A percentile compares a stretch with the other conserved stretches of the same genome.
Conservation (phyloP, 139 green algal species). For the Zygnema circumcarinatum region DNA sequence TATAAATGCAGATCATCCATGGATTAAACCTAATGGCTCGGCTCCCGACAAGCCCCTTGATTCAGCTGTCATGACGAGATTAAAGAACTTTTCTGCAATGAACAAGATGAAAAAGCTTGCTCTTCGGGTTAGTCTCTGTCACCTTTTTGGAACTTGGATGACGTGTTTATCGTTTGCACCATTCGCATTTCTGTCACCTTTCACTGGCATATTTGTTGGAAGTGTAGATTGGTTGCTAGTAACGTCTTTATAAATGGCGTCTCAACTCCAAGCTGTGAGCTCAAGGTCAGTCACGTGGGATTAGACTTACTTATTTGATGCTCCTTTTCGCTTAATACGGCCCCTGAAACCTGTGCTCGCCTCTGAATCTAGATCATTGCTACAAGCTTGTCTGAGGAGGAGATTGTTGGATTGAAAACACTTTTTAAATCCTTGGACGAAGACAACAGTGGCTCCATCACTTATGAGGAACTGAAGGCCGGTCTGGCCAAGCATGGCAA, state of each 20-base stretch:
- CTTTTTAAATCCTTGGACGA: constrained; percentile 70
- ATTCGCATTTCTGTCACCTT: no score
- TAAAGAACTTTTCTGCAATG: constrained; percentile 89
- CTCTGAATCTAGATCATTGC: constrained; percentile 61
- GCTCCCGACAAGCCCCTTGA: constrained; percentile 80
- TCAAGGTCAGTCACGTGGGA: no score
- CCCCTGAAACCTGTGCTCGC: no score
- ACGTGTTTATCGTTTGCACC: no score
- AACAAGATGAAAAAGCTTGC: constrained; percentile 98
- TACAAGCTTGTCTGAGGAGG: constrained; percentile 55
- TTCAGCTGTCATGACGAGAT: constrained; percentile 81
- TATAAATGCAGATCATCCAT: constrained; percentile 84
- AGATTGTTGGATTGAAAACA: constrained; percentile 69
- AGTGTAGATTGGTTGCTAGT: no score
- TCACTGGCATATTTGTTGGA: no score
- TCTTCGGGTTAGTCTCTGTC: constrained; percentile 64
- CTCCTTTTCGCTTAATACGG: no score
- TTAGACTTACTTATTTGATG: no score
- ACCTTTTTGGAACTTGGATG: no score
- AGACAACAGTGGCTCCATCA: constrained; percentile 69
- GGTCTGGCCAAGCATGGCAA: constrained; percentile 61
- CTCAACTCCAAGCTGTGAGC: no score
- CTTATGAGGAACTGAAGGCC: constrained; percentile 67
- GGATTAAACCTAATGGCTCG: constrained; percentile 84
- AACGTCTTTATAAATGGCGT: no score